Conservation (phyloP, 176 grass and related monocot genomes). For the Cocos nucifera region DNA sequence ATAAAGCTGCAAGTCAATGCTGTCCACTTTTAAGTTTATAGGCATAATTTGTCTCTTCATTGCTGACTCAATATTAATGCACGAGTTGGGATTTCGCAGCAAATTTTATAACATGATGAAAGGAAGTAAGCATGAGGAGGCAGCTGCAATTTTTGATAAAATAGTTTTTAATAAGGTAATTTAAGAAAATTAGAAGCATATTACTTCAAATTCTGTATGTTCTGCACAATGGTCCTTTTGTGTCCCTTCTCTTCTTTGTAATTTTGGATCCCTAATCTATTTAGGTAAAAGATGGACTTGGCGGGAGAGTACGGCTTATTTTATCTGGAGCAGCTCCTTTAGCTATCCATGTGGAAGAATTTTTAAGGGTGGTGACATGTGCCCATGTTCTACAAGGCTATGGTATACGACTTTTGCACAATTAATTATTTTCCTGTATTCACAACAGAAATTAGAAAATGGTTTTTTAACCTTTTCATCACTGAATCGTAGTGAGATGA, state of each 20-base stretch:
- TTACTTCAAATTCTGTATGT: background rate
- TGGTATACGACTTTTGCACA: constrained; percentile 29
- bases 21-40: too few relatives aligned
- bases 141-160: constrained; percentile 70
- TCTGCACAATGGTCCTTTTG: background rate
- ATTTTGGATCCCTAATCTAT: constrained; percentile 5
- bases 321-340: constrained; percentile 94
- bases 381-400: constrained; percentile 94
- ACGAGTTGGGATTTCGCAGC: constrained; percentile 33
- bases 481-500: too few relatives aligned
- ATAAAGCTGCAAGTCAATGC: too few relatives aligned
- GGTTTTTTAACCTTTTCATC: background rate
- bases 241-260: constrained; percentile 14
- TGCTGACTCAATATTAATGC: background rate
- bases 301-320: constrained; percentile 78
- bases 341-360: constrained; percentile 76
- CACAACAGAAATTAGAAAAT: background rate
- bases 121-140: constrained; percentile 78
- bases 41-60: background rate
- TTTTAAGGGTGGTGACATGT: constrained; percentile 76
- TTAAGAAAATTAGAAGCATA: background rate
- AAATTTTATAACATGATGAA: constrained; percentile 79
- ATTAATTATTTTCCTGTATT: background rate
- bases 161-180: constrained; percentile 85
- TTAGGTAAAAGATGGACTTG: constrained; percentile 86